Conservation (phyloP, 176 grass and related monocot genomes). For the Dactylis glomerata region DNA sequence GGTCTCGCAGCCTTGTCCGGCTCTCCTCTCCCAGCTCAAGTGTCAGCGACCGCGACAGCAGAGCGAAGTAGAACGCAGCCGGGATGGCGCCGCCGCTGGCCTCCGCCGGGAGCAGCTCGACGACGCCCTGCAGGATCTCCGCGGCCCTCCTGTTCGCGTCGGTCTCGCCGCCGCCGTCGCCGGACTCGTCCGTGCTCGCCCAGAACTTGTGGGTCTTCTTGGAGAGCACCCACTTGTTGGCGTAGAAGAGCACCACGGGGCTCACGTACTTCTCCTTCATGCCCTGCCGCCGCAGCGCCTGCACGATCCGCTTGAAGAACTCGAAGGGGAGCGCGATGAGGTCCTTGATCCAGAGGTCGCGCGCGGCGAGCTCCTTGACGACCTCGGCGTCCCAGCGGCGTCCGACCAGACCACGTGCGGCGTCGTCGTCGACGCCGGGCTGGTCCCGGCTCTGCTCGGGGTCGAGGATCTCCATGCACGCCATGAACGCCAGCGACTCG, state of each 20-base stretch:
- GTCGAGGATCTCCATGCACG: slow-evolving; percentile 99
- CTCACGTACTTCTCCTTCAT: slow-evolving; percentile 98
- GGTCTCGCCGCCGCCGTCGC: slow-evolving; percentile 41
- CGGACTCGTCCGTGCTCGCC: slow-evolving; percentile 51
- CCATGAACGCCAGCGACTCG: slow-evolving; percentile 95
- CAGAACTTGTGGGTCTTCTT: slow-evolving; percentile 94
- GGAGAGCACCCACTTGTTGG: slow-evolving; percentile 98
- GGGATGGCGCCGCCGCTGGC: slow-evolving; percentile 34
- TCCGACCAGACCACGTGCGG: slow-evolving; percentile 29
- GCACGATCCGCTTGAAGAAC: slow-evolving; percentile 77
- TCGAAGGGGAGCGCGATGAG: slow-evolving; percentile 82
- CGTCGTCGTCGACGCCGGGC: neutral
- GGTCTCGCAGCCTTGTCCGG: slow-evolving; percentile 37
- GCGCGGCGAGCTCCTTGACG: slow-evolving; percentile 73
- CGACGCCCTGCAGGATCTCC: slow-evolving; percentile 53
- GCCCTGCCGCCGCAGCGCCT: slow-evolving; percentile 74
- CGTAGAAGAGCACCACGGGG: slow-evolving; percentile 81
- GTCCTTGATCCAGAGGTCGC: slow-evolving; percentile 89
- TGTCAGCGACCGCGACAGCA: slow-evolving; percentile 64
- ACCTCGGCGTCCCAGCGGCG: slow-evolving; percentile 69
- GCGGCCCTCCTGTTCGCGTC: slow-evolving; percentile 59
- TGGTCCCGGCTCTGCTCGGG: slow-evolving; percentile 63
- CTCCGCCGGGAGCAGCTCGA: slow-evolving; percentile 53
- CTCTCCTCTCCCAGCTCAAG: slow-evolving; percentile 51
- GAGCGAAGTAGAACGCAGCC: slow-evolving; percentile 79